Evolutionary conservation across 306 rosid genomes (phyloP), one percentile per base, ranked within the genome.

Genomic region (Lupinus albus): DNA sequence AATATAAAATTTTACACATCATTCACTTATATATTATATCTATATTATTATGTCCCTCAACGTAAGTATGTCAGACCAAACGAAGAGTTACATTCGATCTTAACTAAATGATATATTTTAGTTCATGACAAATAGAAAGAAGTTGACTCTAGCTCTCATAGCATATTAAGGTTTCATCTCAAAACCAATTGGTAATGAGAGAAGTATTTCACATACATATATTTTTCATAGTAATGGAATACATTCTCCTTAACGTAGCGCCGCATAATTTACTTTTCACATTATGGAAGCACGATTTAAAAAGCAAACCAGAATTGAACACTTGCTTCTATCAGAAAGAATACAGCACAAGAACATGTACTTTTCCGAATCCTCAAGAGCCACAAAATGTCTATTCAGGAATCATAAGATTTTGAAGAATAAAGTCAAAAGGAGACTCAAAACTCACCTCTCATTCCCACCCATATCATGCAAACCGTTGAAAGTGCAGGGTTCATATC

Each of bases 401-500:
- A 72, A 61, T 42, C 53, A 61, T 25, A 0, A 8, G 6, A 55
- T 17, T 50, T 35, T 16, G 68, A 61, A 78, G 73, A 81, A 85
- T 76, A 79, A 85, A 85, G 56, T 74, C 75, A 38, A 51, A 84
- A 51, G 52, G 2, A 11, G 46, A 79, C 69, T 51, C 44, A n/a
- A 44, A 67, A 60, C 79, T 76, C 48, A 76, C 86, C 88, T 59
- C 65, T 60, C 65, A 9, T 35, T 73, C 58, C 61, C 44, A 66
- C 1, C 68, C 83, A 77, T 80, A 80, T 70, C 76, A 71, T 75
- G 74, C 69, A 62, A 84, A 6, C 97, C 97, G 63, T 74, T 72
- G 79, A 88, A 38, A 86, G 97, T 93, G 97, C 86, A 69, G 41
- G 79, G 58, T 71, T 41, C 64, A 57, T 61, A 80, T 82, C 51